Percentiles rank a stretch among this genome's conserved stretches.
Evolutionary conservation across 768 basidiomycete species (phyloP).

Genomic region (Russula vinacea): DNA sequence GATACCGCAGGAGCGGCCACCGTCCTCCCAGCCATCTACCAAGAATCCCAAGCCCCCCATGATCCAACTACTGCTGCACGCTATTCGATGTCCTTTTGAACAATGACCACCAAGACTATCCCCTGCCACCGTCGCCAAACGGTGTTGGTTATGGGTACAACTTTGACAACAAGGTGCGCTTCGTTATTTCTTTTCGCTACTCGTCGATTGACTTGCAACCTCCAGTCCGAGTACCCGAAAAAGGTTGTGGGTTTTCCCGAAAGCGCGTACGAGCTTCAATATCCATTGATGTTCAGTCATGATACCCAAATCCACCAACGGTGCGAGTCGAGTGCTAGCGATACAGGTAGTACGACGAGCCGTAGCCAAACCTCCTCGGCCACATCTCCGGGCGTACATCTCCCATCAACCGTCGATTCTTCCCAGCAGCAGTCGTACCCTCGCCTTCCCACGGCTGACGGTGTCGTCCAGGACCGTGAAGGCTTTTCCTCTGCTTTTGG

Average conservation of each 20-base stretch:
- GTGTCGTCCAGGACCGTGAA: slow-evolving; percentile 29
- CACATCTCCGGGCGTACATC: slow-evolving; percentile 50
- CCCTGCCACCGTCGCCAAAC: slow-evolving; percentile 18
- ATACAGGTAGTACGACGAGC: slow-evolving; percentile 44
- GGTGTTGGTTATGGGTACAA: slow-evolving; percentile 26
- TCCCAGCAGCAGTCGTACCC: slow-evolving; percentile 19
- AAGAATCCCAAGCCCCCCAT: slow-evolving; percentile 23
- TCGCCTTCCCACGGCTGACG: slow-evolving; percentile 30
- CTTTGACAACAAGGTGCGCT: slow-evolving; percentile 27
- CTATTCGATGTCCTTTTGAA: slow-evolving; percentile 21
- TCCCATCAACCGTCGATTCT: slow-evolving; percentile 41
- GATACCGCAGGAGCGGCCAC: slow-evolving; percentile 29
- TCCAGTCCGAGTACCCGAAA: slow-evolving; percentile 15
- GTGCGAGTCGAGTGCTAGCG: slow-evolving; percentile 38
- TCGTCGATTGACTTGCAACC: slow-evolving; percentile 17
- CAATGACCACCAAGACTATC: slow-evolving; percentile 21
- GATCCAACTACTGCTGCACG: slow-evolving; percentile 16
- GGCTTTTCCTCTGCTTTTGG: slow-evolving; percentile 56
- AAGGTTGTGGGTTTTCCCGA: slow-evolving; percentile 1
- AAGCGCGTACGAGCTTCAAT: slow-evolving; percentile 16
- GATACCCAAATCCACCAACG: slow-evolving; percentile 30
- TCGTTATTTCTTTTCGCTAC: not conserved
- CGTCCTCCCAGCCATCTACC: slow-evolving; percentile 25
- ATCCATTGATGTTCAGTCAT: slow-evolving; percentile 29
- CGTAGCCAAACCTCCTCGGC: slow-evolving; percentile 54